Evolutionary conservation across 495 filamentous ascomycete species (phyloP).

Genomic region (Aspergillus asperescens): DNA sequence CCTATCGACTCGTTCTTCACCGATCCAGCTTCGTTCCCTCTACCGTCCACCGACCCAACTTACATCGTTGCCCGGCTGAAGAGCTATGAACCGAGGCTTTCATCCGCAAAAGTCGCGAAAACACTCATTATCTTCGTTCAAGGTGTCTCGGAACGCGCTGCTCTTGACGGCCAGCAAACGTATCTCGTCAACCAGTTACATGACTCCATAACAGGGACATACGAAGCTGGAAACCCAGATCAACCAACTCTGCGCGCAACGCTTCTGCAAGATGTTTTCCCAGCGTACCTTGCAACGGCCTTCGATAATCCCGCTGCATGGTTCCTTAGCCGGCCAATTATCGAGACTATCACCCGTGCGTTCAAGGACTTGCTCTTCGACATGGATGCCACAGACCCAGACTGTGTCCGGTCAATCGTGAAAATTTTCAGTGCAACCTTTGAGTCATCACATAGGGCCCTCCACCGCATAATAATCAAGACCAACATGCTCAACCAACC

Average conservation of each 20-base stretch:
- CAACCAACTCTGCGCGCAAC: conserved; percentile 52
- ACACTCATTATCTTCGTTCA: conserved; percentile 59
- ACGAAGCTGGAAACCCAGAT: conserved; percentile 39
- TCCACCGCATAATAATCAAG: conserved; percentile 28
- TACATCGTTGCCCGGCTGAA: conserved; percentile 65
- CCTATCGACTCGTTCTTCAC: conserved; percentile 64
- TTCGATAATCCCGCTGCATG: conserved; percentile 50
- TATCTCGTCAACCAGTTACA: conserved; percentile 56
- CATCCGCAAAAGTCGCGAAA: conserved; percentile 46
- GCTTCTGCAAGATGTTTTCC: conserved; percentile 56
- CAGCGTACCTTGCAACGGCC: conserved; percentile 55
- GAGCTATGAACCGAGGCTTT: conserved; percentile 57
- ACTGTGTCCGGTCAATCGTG: conserved; percentile 40
- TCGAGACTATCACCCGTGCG: conserved; percentile 43
- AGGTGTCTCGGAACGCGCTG: conserved; percentile 58
- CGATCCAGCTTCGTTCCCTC: conserved; percentile 58
- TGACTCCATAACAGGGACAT: conserved; percentile 48
- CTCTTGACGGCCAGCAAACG: conserved; percentile 53
- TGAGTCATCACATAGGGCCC: conserved; percentile 33
- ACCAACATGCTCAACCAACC: conserved; percentile 36
- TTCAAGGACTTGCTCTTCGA: conserved; percentile 46
- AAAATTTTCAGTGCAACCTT: conserved; percentile 44
- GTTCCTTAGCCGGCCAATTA: conserved; percentile 53
- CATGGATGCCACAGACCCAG: conserved; percentile 41
- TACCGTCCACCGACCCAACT: conserved; percentile 58